Conservation (phyloP, 495 filamentous ascomycete genomes). For the Trichoderma virens region DNA sequence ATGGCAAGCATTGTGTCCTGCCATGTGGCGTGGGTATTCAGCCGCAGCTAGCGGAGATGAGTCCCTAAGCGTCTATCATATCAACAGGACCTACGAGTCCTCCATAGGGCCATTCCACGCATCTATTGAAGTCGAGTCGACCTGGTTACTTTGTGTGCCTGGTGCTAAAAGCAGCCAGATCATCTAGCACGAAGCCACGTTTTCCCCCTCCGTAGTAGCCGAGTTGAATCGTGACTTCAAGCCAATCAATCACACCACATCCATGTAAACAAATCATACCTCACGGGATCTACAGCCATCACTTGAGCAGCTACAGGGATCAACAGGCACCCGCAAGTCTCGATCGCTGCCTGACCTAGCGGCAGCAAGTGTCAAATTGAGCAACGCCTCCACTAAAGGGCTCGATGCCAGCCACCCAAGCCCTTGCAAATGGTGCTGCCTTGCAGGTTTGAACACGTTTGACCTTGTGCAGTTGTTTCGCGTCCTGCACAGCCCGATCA, state of each 20-base stretch:
- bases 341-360: slow-evolving; percentile 1
- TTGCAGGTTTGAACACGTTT: background rate
- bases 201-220: background rate
- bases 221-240: background rate
- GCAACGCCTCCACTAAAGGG: background rate
- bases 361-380: background rate
- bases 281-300: background rate
- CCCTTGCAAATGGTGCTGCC: slow-evolving; percentile 2
- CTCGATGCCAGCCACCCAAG: background rate
- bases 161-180: background rate
- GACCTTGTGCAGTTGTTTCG: background rate
- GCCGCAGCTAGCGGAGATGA: background rate
- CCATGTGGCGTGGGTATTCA: background rate
- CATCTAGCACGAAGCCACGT: background rate
- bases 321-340: background rate
- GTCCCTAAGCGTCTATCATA: background rate
- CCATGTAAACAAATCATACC: background rate
- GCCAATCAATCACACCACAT: too few relatives aligned
- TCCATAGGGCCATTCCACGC: too few relatives aligned
- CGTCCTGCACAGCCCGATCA: background rate
- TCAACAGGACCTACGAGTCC: too few relatives aligned
- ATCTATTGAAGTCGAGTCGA: background rate
- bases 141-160: background rate
- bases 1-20: background rate
- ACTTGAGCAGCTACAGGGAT: background rate